Evolutionary conservation across 495 filamentous ascomycete genomes (phyloP).

Genomic region (Penicillium flavigenum): DNA sequence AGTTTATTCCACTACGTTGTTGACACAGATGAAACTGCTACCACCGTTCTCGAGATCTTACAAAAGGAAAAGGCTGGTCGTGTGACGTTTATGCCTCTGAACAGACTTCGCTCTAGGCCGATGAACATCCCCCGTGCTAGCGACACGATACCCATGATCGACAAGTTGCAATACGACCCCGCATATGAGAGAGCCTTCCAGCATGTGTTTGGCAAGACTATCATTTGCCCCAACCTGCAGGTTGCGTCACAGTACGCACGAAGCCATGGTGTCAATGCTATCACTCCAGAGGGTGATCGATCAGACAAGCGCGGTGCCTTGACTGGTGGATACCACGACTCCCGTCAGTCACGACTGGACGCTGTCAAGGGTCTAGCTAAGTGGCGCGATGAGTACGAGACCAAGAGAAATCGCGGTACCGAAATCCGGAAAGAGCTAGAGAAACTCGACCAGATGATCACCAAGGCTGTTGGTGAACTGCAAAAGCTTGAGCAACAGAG

Average conservation of each 20-base stretch:
- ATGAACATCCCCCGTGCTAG: constrained; percentile 77
- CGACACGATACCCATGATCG: constrained; percentile 83
- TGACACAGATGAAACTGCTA: constrained; percentile 86
- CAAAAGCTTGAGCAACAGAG: constrained; percentile 80
- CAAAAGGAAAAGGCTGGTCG: constrained; percentile 79
- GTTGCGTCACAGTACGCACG: constrained; percentile 86
- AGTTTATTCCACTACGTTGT: constrained; percentile 97
- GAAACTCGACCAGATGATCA: constrained; percentile 80
- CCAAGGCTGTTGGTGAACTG: constrained; percentile 71
- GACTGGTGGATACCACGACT: constrained; percentile 89
- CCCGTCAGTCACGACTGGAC: constrained; percentile 76
- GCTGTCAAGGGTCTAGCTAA: constrained; percentile 74
- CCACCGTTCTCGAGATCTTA: constrained; percentile 73
- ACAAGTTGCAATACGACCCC: constrained; percentile 77
- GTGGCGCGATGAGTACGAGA: constrained; percentile 73
- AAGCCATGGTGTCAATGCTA: constrained; percentile 84
- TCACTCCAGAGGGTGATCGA: constrained; percentile 90
- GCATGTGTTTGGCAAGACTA: constrained; percentile 93
- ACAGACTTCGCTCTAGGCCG: constrained; percentile 65
- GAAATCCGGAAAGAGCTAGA: constrained; percentile 69
- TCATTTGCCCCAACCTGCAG: constrained; percentile 86
- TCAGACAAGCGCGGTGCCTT: constrained; percentile 92
- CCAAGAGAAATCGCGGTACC: constrained; percentile 53
- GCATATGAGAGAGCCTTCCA: constrained; percentile 81
- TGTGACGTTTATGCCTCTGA: constrained; percentile 92